These are phyloP conservation scores for Sordariomycetes sp. DNA, from an alignment of 2,329 filamentous ascomycete species.

Conservation along the genomic window DNA sequence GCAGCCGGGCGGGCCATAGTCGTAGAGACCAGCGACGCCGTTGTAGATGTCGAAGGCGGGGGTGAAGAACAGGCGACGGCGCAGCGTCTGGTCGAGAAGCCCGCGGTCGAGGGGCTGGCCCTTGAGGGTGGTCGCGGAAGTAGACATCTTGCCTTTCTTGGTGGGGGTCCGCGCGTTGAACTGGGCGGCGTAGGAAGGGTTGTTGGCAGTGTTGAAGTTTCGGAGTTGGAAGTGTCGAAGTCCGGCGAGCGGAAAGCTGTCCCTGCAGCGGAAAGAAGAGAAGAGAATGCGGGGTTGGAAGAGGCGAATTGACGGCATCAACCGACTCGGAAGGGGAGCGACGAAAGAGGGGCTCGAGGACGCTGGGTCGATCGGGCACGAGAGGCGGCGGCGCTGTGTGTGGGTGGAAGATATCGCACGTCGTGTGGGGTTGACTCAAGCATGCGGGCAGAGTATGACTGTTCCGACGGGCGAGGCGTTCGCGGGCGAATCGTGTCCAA, in stretches of 20 bases:
- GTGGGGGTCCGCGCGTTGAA: constrained; percentile 5
- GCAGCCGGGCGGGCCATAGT: constrained; percentile 86
- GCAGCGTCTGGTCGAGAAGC: constrained; percentile 73
- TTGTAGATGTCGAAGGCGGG: constrained; percentile 94
- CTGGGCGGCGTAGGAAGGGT: constrained; percentile 3
- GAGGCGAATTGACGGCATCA: constrained; percentile 1
- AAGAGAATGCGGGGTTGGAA: constrained; percentile 1
- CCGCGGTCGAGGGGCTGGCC: constrained; percentile 82
- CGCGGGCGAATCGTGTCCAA: background rate
- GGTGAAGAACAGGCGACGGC: constrained; percentile 86
- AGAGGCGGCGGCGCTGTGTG: background rate
- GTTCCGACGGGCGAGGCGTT: background rate
- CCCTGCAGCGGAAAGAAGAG: constrained; percentile 5
- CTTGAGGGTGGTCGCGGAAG: constrained; percentile 63
- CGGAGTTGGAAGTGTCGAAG: constrained; percentile 3
- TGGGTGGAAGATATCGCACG: background rate
- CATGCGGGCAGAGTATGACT: background rate
- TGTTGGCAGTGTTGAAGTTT: constrained; percentile 3
- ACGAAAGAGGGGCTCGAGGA: background rate
- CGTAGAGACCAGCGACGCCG: constrained; percentile 79
- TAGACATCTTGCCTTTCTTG: constrained; percentile 28
- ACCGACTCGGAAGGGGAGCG: background rate
- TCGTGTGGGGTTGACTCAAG: background rate
- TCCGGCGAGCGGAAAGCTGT: constrained; percentile 1
- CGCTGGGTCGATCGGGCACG: background rate